These are phyloP conservation scores for Ceratobasidium sp. DNA, from an alignment of 1,284 basidiomycete genomes.

Conservation along the genomic window DNA sequence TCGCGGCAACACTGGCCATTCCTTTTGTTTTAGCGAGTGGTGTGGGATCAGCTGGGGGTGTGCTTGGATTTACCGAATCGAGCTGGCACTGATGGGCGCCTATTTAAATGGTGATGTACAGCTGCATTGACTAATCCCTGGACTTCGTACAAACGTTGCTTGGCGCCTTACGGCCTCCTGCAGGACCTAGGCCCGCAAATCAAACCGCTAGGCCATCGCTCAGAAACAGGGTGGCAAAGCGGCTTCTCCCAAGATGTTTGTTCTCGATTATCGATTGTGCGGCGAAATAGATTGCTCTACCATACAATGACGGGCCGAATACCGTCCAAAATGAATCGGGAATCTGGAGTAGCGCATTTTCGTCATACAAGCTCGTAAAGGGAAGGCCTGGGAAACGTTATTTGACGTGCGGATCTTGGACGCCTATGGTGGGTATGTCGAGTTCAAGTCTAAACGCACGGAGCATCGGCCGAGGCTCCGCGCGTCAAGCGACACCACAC, in stretches of 20 bases:
- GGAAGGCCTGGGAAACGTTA: background rate
- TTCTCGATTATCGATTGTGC: constrained; percentile 13
- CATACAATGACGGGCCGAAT: constrained; percentile 1
- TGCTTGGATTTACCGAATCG: background rate
- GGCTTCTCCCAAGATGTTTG: background rate
- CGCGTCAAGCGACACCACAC: background rate
- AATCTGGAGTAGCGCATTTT: background rate
- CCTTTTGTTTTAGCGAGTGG: background rate
- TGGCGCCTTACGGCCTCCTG: background rate
- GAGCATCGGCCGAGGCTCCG: constrained; percentile 14
- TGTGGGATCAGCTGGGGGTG: background rate
- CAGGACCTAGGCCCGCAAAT: background rate
- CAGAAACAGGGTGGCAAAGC: background rate
- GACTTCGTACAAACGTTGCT: background rate
- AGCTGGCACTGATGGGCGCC: constrained; percentile 1
- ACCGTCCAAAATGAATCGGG: background rate
- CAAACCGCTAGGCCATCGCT: background rate
- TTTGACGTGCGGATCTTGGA: background rate
- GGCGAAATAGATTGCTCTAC: background rate
- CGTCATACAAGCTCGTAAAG: background rate
- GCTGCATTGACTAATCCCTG: background rate
- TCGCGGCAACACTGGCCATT: constrained; percentile 8
- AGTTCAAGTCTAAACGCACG: background rate
- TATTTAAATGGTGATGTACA: background rate
- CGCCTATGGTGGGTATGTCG: background rate